These are phyloP conservation scores for Rhodotorula sp. DNA, from an alignment of 1,284 basidiomycete species.

Conservation along the genomic window DNA sequence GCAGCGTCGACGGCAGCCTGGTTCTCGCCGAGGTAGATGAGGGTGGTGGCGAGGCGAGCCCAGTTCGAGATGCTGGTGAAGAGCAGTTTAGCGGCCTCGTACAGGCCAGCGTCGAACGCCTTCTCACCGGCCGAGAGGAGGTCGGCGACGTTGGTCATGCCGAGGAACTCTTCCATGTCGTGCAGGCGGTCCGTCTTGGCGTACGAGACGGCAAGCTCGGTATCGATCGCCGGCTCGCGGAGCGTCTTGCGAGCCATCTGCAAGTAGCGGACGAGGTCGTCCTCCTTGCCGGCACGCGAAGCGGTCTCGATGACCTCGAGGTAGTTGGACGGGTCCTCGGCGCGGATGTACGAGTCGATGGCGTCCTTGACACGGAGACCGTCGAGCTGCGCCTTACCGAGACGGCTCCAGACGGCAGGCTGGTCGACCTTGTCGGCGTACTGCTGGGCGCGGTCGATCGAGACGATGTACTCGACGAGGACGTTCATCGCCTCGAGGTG, in stretches of 20 bases:
- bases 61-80: conserved; percentile 98
- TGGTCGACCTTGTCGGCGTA: conserved; percentile 96
- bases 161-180: conserved; percentile 99
- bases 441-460: conserved; percentile 92
- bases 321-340: conserved; percentile 93
- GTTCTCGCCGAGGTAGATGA: conserved; percentile 98
- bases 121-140: conserved; percentile 75
- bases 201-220: conserved; percentile 92
- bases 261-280: conserved; percentile 93
- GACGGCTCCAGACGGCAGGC: conserved; percentile 93
- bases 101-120: conserved; percentile 97
- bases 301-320: conserved; percentile 96
- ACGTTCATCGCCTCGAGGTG: conserved; percentile 95
- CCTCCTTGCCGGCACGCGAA: conserved; percentile 93
- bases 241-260: conserved; percentile 99
- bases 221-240: conserved; percentile 97
- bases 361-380: conserved; percentile 97
- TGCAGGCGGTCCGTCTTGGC: conserved; percentile 95
- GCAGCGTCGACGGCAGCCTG: conserved; percentile 98
- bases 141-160: conserved; percentile 98
- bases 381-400: conserved; percentile 99
- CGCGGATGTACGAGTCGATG: conserved; percentile 99
- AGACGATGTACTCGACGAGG: conserved; percentile 96
- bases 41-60: conserved; percentile 94
- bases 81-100: conserved; percentile 92